Evolutionary conservation across 495 filamentous ascomycete genomes (phyloP).

Genomic region (Trichoderma virens): DNA sequence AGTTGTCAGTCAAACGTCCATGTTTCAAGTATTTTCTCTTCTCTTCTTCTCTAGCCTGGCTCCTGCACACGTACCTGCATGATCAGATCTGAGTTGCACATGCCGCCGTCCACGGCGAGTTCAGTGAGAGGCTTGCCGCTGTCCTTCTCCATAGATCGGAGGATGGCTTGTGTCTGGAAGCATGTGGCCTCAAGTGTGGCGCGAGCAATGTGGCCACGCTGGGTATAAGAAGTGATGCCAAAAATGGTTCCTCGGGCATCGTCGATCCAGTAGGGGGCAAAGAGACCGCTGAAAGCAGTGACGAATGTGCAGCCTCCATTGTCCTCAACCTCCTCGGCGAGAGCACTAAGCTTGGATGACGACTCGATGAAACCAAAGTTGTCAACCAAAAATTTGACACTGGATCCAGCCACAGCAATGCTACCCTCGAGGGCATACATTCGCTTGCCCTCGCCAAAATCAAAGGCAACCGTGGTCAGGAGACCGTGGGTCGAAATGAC

Average conservation of each 20-base stretch:
- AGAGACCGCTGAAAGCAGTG: slow-evolving; percentile 75
- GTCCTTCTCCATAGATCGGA: slow-evolving; percentile 75
- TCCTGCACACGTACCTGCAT: slow-evolving; percentile 50
- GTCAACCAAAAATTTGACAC: slow-evolving; percentile 69
- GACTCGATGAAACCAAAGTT: slow-evolving; percentile 67
- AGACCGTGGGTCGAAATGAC: slow-evolving; percentile 71
- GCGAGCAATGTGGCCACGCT: slow-evolving; percentile 68
- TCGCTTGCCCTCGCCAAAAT: slow-evolving; percentile 59
- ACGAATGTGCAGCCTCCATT: slow-evolving; percentile 74
- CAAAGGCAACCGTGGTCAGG: slow-evolving; percentile 63
- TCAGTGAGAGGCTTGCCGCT: slow-evolving; percentile 58
- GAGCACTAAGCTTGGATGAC: slow-evolving; percentile 62
- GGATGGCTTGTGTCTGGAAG: slow-evolving; percentile 74
- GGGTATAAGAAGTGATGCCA: slow-evolving; percentile 70
- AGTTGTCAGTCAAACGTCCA: not conserved
- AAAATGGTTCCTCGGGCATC: slow-evolving; percentile 74
- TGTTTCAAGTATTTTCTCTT: no score
- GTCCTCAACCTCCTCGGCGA: slow-evolving; percentile 62
- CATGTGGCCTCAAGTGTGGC: slow-evolving; percentile 76
- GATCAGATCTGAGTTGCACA: slow-evolving; percentile 74
- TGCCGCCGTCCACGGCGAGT: slow-evolving; percentile 72
- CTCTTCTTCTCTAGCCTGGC: no score
- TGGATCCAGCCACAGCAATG: slow-evolving; percentile 70
- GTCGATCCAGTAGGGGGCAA: slow-evolving; percentile 82
- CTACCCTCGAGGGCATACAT: slow-evolving; percentile 73